Evolutionary conservation across 768 basidiomycete species (phyloP), one percentile per base, ranked within the genome.

Genomic region (Coprinopsis sp.): DNA sequence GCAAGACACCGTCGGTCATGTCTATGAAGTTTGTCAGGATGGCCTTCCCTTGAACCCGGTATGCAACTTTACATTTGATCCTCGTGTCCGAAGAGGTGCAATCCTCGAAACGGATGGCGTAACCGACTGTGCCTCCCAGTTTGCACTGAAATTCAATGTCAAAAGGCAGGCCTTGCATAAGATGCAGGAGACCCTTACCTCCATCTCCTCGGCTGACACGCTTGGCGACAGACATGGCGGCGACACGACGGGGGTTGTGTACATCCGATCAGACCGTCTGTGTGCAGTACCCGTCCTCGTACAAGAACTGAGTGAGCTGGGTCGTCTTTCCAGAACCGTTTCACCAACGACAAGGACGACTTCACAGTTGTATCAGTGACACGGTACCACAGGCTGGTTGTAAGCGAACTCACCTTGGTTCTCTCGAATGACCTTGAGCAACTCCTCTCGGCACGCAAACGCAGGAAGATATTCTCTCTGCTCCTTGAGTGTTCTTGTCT

Each of bases 151-250:
- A 39, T 22, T 10, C n/a, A 2, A 41, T 24, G 27, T 49, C 3
- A 34, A 37, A 37, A 56, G 43, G 29, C 25, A 38, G 45, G 19
- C 33, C 4, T 41, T 21, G 34, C 6, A 28, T 37, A 39, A 23
- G 24, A 39, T 19, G 42, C 38, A 16, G 13, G 27, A 18, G 46
- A 19, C 22, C 60, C 80, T 45, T 37, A 90, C 90, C 80, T 96
- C 91, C 87, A 99, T 98, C 68, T 99, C 96, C 61, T 99, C 96
- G 59, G n/a, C 91, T 93, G 48, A 99, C 96, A 65, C 96, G 93
- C 70, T 99, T 98, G n/a, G 96, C 96, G 6, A 98, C 96, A 8
- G 91, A 94, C 96, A 99, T 98, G 13, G 96, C 96, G 36, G 96
- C 96, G 23, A 99, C 96, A 70, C 96, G 93, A 56, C 96, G 81